A percentile compares a stretch with the other conserved stretches of the same genome.
phyloP scores from a whole-genome alignment of 2,329 filamentous ascomycete species.

The Knoxdaviesia proteae region DNA sequence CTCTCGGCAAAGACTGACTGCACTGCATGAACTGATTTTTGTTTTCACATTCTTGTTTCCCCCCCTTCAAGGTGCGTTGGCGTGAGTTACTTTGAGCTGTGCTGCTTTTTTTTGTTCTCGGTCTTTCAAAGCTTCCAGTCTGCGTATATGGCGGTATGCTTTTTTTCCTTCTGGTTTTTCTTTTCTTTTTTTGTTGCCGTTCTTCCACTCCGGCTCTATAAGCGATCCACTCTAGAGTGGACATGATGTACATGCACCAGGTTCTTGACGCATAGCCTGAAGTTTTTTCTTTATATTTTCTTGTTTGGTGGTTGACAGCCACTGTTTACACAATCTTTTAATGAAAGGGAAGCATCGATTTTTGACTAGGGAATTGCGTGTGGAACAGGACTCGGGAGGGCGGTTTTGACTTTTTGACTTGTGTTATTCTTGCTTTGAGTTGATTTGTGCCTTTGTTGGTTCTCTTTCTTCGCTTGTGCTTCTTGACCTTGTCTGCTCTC shows the following conservation, averaged over 20 bases:
- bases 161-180: background rate
- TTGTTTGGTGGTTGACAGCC: background rate
- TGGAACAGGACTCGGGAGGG: no score
- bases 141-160: background rate
- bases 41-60: background rate
- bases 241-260: no score
- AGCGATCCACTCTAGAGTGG: no score
- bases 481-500: no score
- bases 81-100: background rate
- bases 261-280: background rate
- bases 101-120: background rate
- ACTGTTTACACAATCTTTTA: conserved; percentile 3
- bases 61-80: background rate
- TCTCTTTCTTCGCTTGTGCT: no score
- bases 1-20: no score
- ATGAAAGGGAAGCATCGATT: background rate
- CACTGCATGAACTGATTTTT: background rate
- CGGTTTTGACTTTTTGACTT: no score
- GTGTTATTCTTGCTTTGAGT: no score
- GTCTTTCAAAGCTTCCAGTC: background rate
- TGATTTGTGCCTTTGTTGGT: no score
- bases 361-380: no score
- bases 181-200: background rate
- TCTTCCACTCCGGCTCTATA: no score
- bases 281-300: background rate